Evolutionary conservation across 306 rosid species (phyloP).

Genomic region (Urtica urens): DNA sequence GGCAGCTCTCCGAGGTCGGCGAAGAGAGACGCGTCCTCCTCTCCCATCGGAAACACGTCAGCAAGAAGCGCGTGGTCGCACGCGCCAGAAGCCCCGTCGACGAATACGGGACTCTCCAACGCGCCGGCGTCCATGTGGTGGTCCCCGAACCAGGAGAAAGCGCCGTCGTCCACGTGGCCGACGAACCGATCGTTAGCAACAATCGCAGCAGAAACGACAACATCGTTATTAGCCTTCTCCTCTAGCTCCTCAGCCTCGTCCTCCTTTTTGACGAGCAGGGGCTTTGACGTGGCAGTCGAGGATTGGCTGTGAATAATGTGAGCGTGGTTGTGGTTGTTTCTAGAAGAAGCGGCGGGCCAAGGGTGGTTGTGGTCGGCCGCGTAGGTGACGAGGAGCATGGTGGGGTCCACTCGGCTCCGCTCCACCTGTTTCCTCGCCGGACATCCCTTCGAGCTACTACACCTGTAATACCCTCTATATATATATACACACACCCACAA

Average conservation of each 20-base stretch:
- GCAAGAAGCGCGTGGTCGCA: conserved; percentile 33
- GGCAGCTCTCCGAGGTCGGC: conserved; percentile 95
- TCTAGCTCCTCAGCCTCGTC: not conserved
- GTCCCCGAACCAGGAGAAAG: conserved; percentile 46
- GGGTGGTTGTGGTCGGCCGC: conserved; percentile 84
- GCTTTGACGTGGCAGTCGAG: conserved; percentile 5
- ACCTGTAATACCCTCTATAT: conserved; percentile 75
- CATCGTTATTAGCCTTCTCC: too few species aligned
- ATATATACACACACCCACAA: not conserved
- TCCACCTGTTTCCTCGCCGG: conserved; percentile 97
- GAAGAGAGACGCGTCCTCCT: conserved; percentile 72
- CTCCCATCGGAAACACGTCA: conserved; percentile 60
- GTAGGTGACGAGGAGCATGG: conserved; percentile 76
- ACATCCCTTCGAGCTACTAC: conserved; percentile 90
- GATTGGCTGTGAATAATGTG: conserved; percentile 1
- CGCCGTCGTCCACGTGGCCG: conserved; percentile 40
- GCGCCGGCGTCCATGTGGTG: conserved; percentile 39
- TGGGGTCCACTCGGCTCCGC: conserved; percentile 72
- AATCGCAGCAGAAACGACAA: too few species aligned
- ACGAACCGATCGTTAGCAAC: conserved; percentile 7
- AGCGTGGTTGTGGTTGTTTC: conserved; percentile 28
- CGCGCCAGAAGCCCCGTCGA: conserved; percentile 15
- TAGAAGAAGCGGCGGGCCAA: conserved; percentile 41
- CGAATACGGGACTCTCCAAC: conserved; percentile 47
- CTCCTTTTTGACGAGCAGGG: conserved; percentile 14